Evolutionary conservation across 2,329 filamentous ascomycete species (phyloP).

Genomic region (Epicoccum sorghinum): DNA sequence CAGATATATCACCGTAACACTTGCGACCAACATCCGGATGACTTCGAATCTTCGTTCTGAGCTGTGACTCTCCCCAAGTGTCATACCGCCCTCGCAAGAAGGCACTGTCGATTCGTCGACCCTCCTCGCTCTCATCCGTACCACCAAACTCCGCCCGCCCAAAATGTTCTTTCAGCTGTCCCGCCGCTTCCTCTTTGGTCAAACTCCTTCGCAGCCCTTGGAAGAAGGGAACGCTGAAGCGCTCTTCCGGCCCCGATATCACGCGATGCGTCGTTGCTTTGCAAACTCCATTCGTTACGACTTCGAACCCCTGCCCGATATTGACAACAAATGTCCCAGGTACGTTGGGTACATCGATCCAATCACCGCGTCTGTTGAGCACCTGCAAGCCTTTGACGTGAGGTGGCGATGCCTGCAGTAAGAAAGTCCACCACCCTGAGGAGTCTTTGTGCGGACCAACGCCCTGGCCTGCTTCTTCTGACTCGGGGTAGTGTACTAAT

Average conservation of each 20-base stretch:
- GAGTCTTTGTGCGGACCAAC: conserved; percentile 2
- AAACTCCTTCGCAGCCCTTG: neutral
- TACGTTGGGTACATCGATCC: neutral
- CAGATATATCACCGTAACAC: neutral
- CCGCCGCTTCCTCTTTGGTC: neutral
- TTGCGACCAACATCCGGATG: neutral
- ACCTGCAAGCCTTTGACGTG: neutral
- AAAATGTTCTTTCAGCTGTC: neutral
- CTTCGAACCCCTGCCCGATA: neutral
- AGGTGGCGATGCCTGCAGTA: neutral
- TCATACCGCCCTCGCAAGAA: neutral
- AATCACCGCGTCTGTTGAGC: neutral
- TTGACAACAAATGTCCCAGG: neutral
- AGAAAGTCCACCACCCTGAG: conserved; percentile 1
- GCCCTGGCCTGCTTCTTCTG: neutral
- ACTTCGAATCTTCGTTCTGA: neutral
- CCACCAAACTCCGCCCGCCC: neutral
- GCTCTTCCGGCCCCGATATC: neutral
- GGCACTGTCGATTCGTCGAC: neutral
- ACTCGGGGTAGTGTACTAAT: neutral
- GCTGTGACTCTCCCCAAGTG: conserved; percentile 1
- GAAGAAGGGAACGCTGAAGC: neutral
- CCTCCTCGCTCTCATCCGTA: neutral
- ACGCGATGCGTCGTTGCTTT: conserved; percentile 1
- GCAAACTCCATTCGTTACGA: neutral